Base-by-base conservation (phyloP, 306 rosid genomes). In the Gleditsia sinensis region DNA sequence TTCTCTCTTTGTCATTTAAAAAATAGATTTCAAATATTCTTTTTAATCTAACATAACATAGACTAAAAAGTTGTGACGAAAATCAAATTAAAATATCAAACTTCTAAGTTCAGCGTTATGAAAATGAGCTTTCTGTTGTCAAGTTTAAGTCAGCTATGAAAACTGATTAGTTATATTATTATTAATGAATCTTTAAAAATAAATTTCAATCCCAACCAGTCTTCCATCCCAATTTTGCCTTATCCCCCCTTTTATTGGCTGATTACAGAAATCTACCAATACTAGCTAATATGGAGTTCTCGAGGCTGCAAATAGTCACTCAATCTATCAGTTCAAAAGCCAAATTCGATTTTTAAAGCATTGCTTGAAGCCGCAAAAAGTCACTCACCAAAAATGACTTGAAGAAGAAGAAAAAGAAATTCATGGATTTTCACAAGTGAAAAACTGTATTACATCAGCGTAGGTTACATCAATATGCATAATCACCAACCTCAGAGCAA, bases 401-500 rank as follows among this genome's bases (percentile, higher is more conserved):
- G 32, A 19, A 61, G 72, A 6, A 19, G n/a, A 51, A 24, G n/a
- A n/a, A n/a, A n/a, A n/a, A n/a, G n/a, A 32, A 62, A 84, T 34
- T 51, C 69, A 60, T 75, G 36, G 71, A 61, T 69, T 48, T 60
- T 69, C 81, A 77, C 67, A 58, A n/a, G 49, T 53, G 59, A 69
- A 61, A 80, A 83, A 58, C 45, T 25, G 75, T 34, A 24, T 63
- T 83, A 80, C 85, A 83, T 73, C 45, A 27, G 74, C 59, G 40
- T 36, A 61, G 77, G 65, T 84, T 88, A 78, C 91, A 90, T 67
- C 46, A 71, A 48, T 77, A 19, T 55, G 82, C 82, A 58, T 58
- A 71, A 56, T 72, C 85, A 50, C 80, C 83, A 74, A 60, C 76
- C 81, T 66, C 83, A 46, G 71, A 67, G 6, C 67, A 49, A 68